Evolutionary conservation across 257 asterid genomes (phyloP).

Genomic region (Nicotiana noctiflora): DNA sequence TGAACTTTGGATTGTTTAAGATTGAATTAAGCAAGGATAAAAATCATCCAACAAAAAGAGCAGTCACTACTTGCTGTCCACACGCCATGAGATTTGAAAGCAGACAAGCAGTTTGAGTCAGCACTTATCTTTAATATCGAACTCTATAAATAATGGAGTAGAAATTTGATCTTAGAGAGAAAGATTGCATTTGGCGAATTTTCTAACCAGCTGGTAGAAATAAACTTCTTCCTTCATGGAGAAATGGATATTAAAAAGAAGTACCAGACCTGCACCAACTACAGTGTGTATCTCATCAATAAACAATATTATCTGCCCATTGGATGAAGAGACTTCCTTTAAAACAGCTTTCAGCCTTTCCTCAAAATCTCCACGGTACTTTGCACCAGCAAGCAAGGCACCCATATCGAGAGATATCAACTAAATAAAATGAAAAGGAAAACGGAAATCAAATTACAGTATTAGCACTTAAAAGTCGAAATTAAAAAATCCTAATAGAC

Average conservation of each 20-base stretch:
- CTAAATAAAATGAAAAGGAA: slow-evolving; percentile 25
- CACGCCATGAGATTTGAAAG: not conserved
- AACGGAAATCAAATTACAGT: not conserved
- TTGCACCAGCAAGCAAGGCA: slow-evolving; percentile 88
- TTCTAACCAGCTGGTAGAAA: not conserved
- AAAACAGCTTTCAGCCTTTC: slow-evolving; percentile 86
- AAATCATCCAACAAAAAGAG: not conserved
- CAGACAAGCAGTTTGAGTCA: not conserved
- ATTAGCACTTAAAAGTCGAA: slow-evolving; percentile 8
- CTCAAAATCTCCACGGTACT: slow-evolving; percentile 90
- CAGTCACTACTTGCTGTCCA: not conserved
- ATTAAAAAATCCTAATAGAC: not conserved
- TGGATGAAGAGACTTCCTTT: slow-evolving; percentile 82
- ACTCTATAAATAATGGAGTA: not conserved
- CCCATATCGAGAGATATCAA: slow-evolving; percentile 94
- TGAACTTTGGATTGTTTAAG: not conserved
- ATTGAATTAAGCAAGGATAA: not conserved
- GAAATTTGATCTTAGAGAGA: not conserved
- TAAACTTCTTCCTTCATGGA: not conserved
- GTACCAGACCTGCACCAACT: slow-evolving; percentile 82
- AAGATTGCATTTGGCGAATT: not conserved
- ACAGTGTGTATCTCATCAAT: slow-evolving; percentile 94
- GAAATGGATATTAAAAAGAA: not conserved
- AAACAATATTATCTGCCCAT: slow-evolving; percentile 82
- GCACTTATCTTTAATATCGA: not conserved